phyloP scores from a whole-genome alignment of 768 basidiomycete species.

The Russula compacta region DNA sequence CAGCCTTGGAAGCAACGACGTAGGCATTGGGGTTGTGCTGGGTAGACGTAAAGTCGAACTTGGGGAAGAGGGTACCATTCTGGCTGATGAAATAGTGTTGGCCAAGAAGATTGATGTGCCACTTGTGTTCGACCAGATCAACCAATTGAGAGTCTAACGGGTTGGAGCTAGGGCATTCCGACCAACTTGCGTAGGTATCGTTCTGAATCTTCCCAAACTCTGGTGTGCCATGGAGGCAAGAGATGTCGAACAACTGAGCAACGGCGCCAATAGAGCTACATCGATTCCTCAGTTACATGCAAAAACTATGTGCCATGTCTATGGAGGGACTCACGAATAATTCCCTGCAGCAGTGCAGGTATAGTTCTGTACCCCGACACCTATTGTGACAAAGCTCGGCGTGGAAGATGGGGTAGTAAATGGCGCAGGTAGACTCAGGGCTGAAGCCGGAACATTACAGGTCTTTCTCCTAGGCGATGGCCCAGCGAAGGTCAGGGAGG shows the following conservation, averaged over 20 bases:
- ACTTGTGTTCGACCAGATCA: background rate
- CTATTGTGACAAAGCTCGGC: background rate
- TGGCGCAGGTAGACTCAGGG: background rate
- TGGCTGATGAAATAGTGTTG: constrained; percentile 11
- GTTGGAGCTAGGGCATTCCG: background rate
- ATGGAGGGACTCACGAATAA: constrained; percentile 1
- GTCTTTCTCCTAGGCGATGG: background rate
- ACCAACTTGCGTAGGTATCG: background rate
- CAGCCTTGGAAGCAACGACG: constrained; percentile 3
- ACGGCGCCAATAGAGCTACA: constrained; percentile 14
- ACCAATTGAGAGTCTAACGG: background rate
- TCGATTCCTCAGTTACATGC: background rate
- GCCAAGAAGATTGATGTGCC: background rate
- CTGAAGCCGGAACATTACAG: background rate
- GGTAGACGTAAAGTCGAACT: constrained; percentile 12
- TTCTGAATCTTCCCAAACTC: background rate
- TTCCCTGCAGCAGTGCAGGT: background rate
- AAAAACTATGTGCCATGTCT: background rate
- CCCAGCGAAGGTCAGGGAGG: background rate
- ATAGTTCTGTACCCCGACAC: constrained; percentile 4
- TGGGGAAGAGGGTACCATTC: background rate
- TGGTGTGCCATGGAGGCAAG: background rate
- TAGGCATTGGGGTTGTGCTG: constrained; percentile 2
- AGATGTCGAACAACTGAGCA: constrained; percentile 13
- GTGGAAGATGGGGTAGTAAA: background rate